Base-by-base conservation (phyloP, 78 protist species). In the Dictyostelium citrinum region DNA sequence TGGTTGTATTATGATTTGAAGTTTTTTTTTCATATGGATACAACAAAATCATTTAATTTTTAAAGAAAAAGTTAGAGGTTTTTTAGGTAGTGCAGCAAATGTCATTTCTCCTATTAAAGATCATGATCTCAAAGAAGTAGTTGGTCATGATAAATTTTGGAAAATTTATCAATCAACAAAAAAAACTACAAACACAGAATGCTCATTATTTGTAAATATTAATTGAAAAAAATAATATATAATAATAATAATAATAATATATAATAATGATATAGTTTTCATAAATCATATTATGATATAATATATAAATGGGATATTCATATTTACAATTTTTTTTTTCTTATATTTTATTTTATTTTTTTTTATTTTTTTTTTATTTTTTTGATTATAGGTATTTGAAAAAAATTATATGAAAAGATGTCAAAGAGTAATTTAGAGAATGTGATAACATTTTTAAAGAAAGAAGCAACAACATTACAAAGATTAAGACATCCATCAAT, bases 401-500 rank as follows among this genome's bases (percentile, higher is more conserved):
- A 88, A 88, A 88, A 88, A 49, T 45, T 14, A 67, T 46, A 60
- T 67, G 93, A 88, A 41, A 88, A 88, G 29, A 7, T 64, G 12
- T 24, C 93, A 46, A 88, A 78, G 67, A 16, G 68, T 46, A 39
- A 37, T 24, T 58, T 61, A 49, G 85, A 76, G 31, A 49, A 43
- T 16, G 16, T 88, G 3, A 22, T 31, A 33, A 11, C 81, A 33
- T 41, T 35, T 46, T n/a, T 88, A n/a, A 88, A 88, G 27, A 76
- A 68, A 68, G 93, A 88, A n/a, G 93, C 81, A 78, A 77, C 68
- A 20, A 67, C 79, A 55, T 64, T 88, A 79, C 82, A 74, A 22
- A 37, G 85, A 78, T 60, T 88, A 79, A 39, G 93, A 67, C 93
- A 88, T 88, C 93, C 93, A 31, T 39, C 93, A 9, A 78, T 88